phyloP scores from a whole-genome alignment of 768 basidiomycete genomes.

The Rhizopogon salebrosus region DNA sequence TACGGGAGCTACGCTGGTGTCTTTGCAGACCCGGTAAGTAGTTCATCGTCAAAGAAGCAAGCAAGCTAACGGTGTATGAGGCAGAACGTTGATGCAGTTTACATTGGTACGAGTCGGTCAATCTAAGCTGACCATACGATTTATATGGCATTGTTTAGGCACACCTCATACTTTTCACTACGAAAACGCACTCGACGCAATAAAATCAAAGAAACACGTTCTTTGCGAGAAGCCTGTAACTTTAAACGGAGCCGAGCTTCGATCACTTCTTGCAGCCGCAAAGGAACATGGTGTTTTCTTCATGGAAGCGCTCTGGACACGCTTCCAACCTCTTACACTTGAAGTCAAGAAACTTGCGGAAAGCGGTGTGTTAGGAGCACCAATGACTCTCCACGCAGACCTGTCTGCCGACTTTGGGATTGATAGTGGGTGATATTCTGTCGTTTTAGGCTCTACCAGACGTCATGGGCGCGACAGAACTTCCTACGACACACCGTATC shows the following conservation, averaged over 20 bases:
- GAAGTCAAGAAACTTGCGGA: constrained; percentile 64
- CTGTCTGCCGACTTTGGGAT: constrained; percentile 67
- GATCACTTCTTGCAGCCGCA: constrained; percentile 67
- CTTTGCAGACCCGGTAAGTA: constrained; percentile 60
- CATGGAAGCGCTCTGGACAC: constrained; percentile 91
- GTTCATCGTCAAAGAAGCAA: constrained; percentile 3
- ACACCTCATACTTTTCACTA: constrained; percentile 88
- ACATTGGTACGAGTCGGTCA: constrained; percentile 49
- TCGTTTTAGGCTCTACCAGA: background rate
- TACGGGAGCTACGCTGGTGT: constrained; percentile 75
- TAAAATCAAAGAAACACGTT: constrained; percentile 78
- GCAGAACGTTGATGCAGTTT: constrained; percentile 70
- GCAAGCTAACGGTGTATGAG: background rate
- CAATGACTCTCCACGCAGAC: constrained; percentile 69
- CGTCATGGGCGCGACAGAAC: constrained; percentile 34
- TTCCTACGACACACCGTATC: constrained; percentile 68
- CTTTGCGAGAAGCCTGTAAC: constrained; percentile 90
- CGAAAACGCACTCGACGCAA: constrained; percentile 65
- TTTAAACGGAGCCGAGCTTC: constrained; percentile 67
- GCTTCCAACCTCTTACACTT: constrained; percentile 65
- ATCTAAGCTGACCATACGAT: too few relatives aligned
- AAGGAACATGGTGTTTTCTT: constrained; percentile 79
- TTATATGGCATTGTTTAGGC: constrained; percentile 33
- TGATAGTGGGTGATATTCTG: constrained; percentile 38
- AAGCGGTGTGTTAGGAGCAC: constrained; percentile 58